These are phyloP conservation scores for Citrus unshiu DNA, from an alignment of 345 rosid genomes.

Conservation along the genomic window DNA sequence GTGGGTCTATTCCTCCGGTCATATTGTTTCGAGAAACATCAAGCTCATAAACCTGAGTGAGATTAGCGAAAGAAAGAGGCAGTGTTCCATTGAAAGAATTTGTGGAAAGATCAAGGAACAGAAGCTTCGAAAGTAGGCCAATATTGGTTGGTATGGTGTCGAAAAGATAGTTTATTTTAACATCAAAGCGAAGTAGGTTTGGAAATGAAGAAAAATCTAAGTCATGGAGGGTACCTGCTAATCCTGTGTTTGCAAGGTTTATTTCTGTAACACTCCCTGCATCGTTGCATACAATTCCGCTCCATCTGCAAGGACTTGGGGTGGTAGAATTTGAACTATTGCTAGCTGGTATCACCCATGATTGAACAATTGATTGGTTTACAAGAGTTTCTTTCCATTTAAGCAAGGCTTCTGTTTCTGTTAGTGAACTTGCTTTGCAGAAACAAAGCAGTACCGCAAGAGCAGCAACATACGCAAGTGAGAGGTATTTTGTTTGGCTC, in stretches of 20 bases:
- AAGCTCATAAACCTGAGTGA: conserved; percentile 27
- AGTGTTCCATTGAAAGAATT: conserved; percentile 17
- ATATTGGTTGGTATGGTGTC: conserved; percentile 25
- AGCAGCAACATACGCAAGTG: neutral
- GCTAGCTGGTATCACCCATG: conserved; percentile 10
- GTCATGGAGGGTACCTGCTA: conserved; percentile 22
- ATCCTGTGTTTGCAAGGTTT: conserved; percentile 8
- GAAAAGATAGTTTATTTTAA: conserved; percentile 11
- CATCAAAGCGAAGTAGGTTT: conserved; percentile 19
- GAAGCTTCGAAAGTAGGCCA: conserved; percentile 20
- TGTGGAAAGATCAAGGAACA: conserved; percentile 20
- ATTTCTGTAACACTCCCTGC: conserved; percentile 15
- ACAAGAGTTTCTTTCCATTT: conserved; percentile 11
- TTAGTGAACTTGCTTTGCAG: neutral
- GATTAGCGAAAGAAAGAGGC: conserved; percentile 24
- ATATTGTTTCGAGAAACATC: conserved; percentile 25
- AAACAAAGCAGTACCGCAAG: neutral
- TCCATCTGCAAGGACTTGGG: conserved; percentile 4
- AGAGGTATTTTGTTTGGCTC: neutral
- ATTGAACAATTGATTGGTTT: conserved; percentile 6
- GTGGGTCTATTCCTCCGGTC: neutral
- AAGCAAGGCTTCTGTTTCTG: conserved; percentile 20
- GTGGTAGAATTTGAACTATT: neutral
- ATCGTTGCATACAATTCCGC: neutral
- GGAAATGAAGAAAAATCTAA: conserved; percentile 24